A percentile compares a stretch with the other conserved stretches of the same genome.
These are phyloP conservation scores for Solanum raphanifolium DNA, from an alignment of 257 asterid genomes.

Conservation along the genomic window DNA sequence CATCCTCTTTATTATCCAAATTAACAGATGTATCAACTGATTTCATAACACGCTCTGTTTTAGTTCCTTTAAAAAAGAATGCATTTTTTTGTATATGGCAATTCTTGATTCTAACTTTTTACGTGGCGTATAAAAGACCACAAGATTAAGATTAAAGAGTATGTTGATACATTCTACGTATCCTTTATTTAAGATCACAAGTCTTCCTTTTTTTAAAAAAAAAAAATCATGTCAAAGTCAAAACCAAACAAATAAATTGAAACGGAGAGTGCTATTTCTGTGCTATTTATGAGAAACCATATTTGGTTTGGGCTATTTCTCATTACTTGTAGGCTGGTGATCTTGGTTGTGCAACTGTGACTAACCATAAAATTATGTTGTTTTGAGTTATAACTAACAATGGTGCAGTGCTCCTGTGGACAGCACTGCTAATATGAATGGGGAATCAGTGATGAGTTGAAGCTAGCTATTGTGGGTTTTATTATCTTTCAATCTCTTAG, in stretches of 20 bases:
- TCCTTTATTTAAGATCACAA: background rate
- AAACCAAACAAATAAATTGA: background rate
- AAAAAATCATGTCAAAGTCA: background rate
- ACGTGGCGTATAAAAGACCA: background rate
- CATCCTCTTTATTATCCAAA: too few species aligned
- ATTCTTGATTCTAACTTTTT: background rate
- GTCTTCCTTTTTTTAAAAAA: background rate
- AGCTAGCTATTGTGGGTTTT: background rate
- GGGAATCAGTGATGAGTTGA: background rate
- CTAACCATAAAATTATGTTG: background rate
- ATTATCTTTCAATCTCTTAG: background rate
- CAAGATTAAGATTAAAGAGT: background rate
- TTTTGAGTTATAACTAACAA: background rate
- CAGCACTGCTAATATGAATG: background rate
- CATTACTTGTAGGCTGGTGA: background rate
- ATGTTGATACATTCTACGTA: background rate
- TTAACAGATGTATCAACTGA: too few species aligned
- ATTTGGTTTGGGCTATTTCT: background rate
- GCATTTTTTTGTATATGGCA: background rate
- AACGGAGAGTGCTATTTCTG: background rate
- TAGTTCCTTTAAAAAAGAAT: too few species aligned
- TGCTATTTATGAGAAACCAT: background rate
- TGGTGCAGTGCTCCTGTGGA: background rate
- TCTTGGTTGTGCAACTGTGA: background rate
- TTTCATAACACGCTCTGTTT: too few species aligned